These are phyloP conservation scores for Fraxinus platypoda DNA, from an alignment of 305 asterid genomes.

Conservation along the genomic window DNA sequence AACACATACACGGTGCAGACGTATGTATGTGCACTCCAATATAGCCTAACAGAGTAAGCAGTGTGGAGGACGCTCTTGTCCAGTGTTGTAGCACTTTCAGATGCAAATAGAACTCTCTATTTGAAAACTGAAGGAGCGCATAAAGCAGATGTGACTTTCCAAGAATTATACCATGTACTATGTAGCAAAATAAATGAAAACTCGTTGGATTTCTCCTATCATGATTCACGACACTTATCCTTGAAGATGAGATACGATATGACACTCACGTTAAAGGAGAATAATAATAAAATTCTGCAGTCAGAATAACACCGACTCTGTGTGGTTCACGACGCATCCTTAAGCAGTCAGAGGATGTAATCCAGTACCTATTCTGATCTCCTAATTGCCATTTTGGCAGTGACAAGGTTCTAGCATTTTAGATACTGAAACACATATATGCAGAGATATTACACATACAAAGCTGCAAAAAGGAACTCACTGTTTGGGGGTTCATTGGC, in stretches of 20 bases:
- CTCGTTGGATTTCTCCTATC: neutral
- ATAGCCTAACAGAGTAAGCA: neutral
- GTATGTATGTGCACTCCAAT: neutral
- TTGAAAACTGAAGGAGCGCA: neutral
- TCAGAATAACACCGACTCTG: neutral
- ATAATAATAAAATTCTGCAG: neutral
- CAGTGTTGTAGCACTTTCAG: neutral
- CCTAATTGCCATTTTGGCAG: slow-evolving; percentile 12
- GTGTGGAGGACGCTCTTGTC: neutral
- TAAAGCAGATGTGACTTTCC: neutral
- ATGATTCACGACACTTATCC: neutral
- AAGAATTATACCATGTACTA: neutral
- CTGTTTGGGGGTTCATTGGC: slow-evolving; percentile 75
- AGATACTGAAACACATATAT: slow-evolving; percentile 5
- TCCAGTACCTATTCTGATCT: slow-evolving; percentile 3
- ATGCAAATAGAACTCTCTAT: neutral
- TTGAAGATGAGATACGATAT: neutral
- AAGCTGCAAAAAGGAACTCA: slow-evolving; percentile 38
- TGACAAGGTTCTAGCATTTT: neutral
- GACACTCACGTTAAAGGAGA: neutral
- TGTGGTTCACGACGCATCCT: slow-evolving; percentile 11
- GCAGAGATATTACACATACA: neutral
- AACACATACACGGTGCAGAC: neutral
- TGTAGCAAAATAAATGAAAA: neutral
- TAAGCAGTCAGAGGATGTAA: slow-evolving; percentile 5